Evolutionary conservation across 805 yeast genomes (phyloP).

Genomic region (Ogataea nakhonphanomensis): DNA sequence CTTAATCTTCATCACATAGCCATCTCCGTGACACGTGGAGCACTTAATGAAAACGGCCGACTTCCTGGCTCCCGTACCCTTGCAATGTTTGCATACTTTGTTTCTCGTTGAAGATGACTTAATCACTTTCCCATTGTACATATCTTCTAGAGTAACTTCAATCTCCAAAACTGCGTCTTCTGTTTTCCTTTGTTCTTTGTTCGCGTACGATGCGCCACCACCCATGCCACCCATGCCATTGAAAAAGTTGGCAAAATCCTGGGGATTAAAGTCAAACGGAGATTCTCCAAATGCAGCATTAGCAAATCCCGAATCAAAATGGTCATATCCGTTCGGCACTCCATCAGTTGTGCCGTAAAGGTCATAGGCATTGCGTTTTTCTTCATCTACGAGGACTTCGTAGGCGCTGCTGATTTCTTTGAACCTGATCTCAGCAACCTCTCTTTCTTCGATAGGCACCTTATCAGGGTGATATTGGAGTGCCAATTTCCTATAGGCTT

Average conservation of each 20-base stretch:
- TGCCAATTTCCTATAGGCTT: constrained; percentile 83
- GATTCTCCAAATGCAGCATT: constrained; percentile 39
- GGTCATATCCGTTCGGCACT: constrained; percentile 31
- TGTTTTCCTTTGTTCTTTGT: constrained; percentile 34
- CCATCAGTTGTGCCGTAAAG: constrained; percentile 45
- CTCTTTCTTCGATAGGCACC: constrained; percentile 57
- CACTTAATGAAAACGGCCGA: constrained; percentile 56
- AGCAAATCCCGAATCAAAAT: constrained; percentile 42
- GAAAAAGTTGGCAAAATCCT: constrained; percentile 76
- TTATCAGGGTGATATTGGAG: constrained; percentile 88
- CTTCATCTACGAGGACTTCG: constrained; percentile 73
- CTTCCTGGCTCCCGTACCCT: constrained; percentile 71
- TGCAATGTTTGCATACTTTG: constrained; percentile 67
- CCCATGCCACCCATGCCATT: constrained; percentile 30
- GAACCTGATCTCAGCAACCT: constrained; percentile 70
- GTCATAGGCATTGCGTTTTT: constrained; percentile 57
- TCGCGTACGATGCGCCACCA: constrained; percentile 20
- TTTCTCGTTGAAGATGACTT: constrained; percentile 71
- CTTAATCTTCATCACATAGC: constrained; percentile 54
- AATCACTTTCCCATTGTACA: constrained; percentile 76
- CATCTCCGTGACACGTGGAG: constrained; percentile 68
- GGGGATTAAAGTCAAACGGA: constrained; percentile 52
- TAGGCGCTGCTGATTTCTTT: constrained; percentile 86
- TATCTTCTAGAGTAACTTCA: constrained; percentile 64
- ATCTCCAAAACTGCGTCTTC: constrained; percentile 67